A percentile compares a stretch with the other conserved stretches of the same genome.
Evolutionary conservation across 106 monocot genomes (phyloP).

Genomic region (Iris macrosiphon): DNA sequence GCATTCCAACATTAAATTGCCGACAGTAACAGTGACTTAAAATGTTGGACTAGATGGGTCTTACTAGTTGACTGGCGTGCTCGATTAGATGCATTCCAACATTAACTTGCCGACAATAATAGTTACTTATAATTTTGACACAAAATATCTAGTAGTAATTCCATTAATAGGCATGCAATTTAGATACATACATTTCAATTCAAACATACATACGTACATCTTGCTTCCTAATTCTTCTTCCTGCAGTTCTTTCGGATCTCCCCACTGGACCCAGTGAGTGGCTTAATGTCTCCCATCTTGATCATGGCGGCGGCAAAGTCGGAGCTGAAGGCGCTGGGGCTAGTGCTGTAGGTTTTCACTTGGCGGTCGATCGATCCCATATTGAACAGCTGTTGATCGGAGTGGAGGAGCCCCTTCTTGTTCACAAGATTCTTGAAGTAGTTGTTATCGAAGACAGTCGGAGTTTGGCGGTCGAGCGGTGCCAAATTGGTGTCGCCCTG

Average conservation of each 20-base stretch:
- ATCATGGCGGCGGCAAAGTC: conserved; percentile 68
- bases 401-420: conserved; percentile 58
- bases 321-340: conserved; percentile 24
- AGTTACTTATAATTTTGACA: no score
- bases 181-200: no score
- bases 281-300: conserved; percentile 70
- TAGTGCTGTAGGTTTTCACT: conserved; percentile 36
- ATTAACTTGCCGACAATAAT: no score
- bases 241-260: conserved; percentile 78
- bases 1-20: no score
- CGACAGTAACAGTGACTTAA: no score
- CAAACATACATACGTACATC: no score
- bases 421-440: conserved; percentile 58
- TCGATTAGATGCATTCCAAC: no score
- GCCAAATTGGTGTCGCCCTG: conserved; percentile 55
- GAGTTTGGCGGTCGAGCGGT: conserved; percentile 41
- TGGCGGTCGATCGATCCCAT: conserved; percentile 44
- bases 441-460: conserved; percentile 42
- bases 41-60: no score
- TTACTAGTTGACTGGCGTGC: no score
- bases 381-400: conserved; percentile 69
- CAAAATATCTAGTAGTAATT: no score
- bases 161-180: no score
- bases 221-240: conserved; percentile 44
- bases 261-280: conserved; percentile 52